Conservation (phyloP, 140 eudicot species). For the Cichorium intybus region DNA sequence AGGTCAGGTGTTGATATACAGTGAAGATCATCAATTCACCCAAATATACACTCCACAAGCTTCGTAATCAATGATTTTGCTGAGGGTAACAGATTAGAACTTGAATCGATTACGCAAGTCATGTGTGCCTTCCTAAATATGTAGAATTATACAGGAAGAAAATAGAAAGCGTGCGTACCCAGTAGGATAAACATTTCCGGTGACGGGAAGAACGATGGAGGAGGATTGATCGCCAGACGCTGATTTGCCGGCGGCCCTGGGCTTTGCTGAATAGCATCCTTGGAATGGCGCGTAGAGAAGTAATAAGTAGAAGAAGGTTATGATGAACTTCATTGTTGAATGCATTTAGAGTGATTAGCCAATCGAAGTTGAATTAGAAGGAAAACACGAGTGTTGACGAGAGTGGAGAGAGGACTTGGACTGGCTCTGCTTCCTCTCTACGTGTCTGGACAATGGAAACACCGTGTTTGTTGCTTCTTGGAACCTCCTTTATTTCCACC, state of each 20-base stretch:
- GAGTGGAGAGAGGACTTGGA: conserved; percentile 6
- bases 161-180: conserved; percentile 41
- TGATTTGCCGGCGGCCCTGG: conserved; percentile 16
- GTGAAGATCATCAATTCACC: neutral
- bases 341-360: conserved; percentile 23
- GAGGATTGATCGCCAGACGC: conserved; percentile 23
- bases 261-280: conserved; percentile 34
- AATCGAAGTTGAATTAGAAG: neutral
- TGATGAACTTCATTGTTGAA: conserved; percentile 7
- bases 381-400: conserved; percentile 9
- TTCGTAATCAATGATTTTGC: neutral
- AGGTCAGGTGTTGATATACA: too few species aligned
- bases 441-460: neutral
- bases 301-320: conserved; percentile 32
- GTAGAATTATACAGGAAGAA: neutral
- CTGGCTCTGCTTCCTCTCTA: neutral
- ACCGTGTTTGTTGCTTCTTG: neutral
- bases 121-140: neutral
- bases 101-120: neutral
- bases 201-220: conserved; percentile 61
- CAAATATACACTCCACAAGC: neutral
- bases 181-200: conserved; percentile 79
- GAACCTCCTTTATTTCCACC: neutral
- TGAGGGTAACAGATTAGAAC: neutral
- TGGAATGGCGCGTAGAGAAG: conserved; percentile 8